A percentile compares a stretch with the other conserved stretches of the same genome.
Evolutionary conservation across 805 yeast species (phyloP).

Genomic region (Yarrowia osloensis): DNA sequence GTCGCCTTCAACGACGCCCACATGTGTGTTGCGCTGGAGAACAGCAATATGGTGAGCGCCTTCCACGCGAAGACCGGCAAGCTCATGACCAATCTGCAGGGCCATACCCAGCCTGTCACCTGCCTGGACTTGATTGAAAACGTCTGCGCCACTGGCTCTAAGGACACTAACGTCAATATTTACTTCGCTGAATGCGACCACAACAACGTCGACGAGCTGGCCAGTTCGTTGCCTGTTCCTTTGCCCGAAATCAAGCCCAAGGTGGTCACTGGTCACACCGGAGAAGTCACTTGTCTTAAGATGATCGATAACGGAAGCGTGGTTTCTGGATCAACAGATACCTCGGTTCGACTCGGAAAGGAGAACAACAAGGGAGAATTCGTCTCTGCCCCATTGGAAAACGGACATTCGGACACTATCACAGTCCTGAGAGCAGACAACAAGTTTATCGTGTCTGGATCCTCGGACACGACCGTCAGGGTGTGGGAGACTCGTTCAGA

Average conservation of each 20-base stretch:
- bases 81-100: conserved; percentile 16
- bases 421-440: not conserved
- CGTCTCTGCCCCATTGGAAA: not conserved
- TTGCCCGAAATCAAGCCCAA: conserved; percentile 1
- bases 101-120: conserved; percentile 5
- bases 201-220: not conserved
- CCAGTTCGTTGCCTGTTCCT: conserved; percentile 4
- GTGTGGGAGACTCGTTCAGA: conserved; percentile 8
- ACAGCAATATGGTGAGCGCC: conserved; percentile 10
- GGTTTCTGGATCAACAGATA: not conserved
- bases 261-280: not conserved
- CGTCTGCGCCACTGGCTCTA: conserved; percentile 16
- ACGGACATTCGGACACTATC: not conserved
- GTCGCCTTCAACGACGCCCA: conserved; percentile 14
- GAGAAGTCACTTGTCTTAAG: not conserved
- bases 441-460: conserved; percentile 5
- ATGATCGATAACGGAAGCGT: conserved; percentile 11
- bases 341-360: not conserved
- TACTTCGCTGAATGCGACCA: conserved; percentile 15
- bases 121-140: conserved; percentile 9
- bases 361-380: conserved; percentile 10
- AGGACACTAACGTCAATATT: not conserved
- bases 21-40: not conserved
- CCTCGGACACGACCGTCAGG: not conserved
- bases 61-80: conserved; percentile 7